Evolutionary conservation across 805 yeast genomes (phyloP), one percentile per base, ranked within the genome.

Genomic region (Metschnikowia bowlesiae): DNA sequence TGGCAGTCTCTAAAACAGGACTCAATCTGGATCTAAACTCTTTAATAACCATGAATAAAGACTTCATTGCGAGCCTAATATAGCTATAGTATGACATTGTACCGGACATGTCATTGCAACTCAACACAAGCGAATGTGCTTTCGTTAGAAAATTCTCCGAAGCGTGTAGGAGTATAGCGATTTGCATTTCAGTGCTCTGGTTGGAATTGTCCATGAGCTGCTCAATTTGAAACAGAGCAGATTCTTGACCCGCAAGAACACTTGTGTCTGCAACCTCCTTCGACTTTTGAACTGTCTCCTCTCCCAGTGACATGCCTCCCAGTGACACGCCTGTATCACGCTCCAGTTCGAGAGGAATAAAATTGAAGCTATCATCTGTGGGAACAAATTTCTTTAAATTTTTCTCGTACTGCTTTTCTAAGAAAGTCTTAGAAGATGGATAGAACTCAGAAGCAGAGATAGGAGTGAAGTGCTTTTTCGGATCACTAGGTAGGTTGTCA

Each of bases 1-100:
- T 54, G 2, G 55, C 45, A 49, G 70, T 68, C 47, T 71, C 73
- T 16, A 63, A 45, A 13, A 53, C 55, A 0, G 75, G 68, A 36
- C 65, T 58, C 13, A 80, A 50, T 2, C 44, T 16, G 1, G 52
- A 49, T 10, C 57, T 50, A 53, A 73, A 76, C 39, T 64, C 61
- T 16, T 59, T 59, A 3, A 68, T 62, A 30, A 75, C 52, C 38
- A 51, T 46, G 34, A 43, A 49, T 46, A 57, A 49, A 2, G 49
- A 42, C 47, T 52, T 55, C 44, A 57, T 34, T 9, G 57, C 60
- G 29, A 49, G 47, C 41, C 48, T 52, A 9, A 57, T 40, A 28
- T 47, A 44, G 26, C 48, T 45, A 47, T 39, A 57, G 39, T 57
- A 57, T 4, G 46, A 39, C 26, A 40, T 41, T 8, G 53, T 38